Evolutionary conservation across 2,329 filamentous ascomycete species (phyloP), one percentile per base, ranked within the genome.

Genomic region (Phialophora macrospora): DNA sequence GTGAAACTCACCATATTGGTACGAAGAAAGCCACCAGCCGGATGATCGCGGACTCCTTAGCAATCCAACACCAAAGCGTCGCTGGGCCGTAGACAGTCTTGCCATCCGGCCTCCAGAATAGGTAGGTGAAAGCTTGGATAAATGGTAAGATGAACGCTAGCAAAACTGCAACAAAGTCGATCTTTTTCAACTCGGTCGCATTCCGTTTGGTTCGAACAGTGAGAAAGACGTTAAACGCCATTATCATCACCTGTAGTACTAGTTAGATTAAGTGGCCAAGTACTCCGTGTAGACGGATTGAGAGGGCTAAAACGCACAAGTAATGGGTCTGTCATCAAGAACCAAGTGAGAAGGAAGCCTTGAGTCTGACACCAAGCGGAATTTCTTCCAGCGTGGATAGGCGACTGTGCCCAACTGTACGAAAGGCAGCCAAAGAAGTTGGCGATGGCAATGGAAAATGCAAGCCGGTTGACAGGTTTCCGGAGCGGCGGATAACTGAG

Each of bases 51-150:
- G 60, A 63, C 56, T 68, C 66, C 46, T 54, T 56, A 8, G 66
- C 51, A 22, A 68, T 68, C 66, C 66, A 68, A 44, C 66, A 68
- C 66, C 66, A 68, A 48, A 63, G 28, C 2, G 66, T 68, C 32
- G 66, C 66, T 20, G 65, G 63, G 4, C 66, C 66, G 32, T 68
- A 68, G 26, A 68, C 66, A 3, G 66, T 64, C 41, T 56, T 44
- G 6, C 66, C 66, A 52, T 68, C 28, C 2, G 66, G 66, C 26
- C 63, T 63, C 66, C 66, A 68, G 34, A 44, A 61, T 17, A 68
- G 38, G 55, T 63, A 68, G 5, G 58, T 56, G 22, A 68, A 60
- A 11, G 66, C 66, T n/a, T 63, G 60, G 24, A 60, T 60, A 26
- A 65, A 66, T 7, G 66, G 66, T 7, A 58, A 26, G 9, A 54